Evolutionary conservation across 371 early-diverging fungal species (phyloP), one percentile per base, ranked within the genome.

Genomic region (Mycotypha africana): DNA sequence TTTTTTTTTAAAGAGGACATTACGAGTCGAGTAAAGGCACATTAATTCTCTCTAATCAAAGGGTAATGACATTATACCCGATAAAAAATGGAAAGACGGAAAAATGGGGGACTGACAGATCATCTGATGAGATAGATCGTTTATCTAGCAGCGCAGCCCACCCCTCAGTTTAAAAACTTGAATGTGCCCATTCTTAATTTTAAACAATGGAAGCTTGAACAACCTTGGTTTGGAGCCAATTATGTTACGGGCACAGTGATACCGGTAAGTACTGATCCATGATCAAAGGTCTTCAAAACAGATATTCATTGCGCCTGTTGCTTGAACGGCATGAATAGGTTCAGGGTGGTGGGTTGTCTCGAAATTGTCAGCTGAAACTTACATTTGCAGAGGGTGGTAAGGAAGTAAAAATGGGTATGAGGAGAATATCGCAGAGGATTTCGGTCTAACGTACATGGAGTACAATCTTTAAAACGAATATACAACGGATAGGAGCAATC

Each of bases 161-260:
- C 63, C 11, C 20, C 47, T 16, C 24, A 52, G 3, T 58, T 76
- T 20, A 56, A 62, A 35, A 70, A 73, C 3, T 47, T 78, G 30
- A 73, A 67, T 45, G 44, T 78, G 2, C 79, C 79, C 1, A 49
- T 76, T 26, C 37, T 49, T n/a, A 53, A 60, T n/a, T 46, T 72
- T 8, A 66, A 65, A 38, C 53, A 60, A 12, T 71, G 73, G 51
- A 65, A 60, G 24, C 42, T 74, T 16, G 63, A 76, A 31, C 76
- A 78, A 36, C 79, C 79, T 17, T 78, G 79, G 79, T 78, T 78
- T 53, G 70, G 66, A 2, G 75, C 79, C n/a, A 78, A 78, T 45
- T 72, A 65, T 42, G 60, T 74, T n/a, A 33, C 51, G 11, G 70
- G 66, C 10, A 49, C 43, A 14, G 62, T 76, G 2, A 26, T 66